Base-by-base conservation (phyloP, 352 stramenopile genomes). In the Pythium brassicae region DNA sequence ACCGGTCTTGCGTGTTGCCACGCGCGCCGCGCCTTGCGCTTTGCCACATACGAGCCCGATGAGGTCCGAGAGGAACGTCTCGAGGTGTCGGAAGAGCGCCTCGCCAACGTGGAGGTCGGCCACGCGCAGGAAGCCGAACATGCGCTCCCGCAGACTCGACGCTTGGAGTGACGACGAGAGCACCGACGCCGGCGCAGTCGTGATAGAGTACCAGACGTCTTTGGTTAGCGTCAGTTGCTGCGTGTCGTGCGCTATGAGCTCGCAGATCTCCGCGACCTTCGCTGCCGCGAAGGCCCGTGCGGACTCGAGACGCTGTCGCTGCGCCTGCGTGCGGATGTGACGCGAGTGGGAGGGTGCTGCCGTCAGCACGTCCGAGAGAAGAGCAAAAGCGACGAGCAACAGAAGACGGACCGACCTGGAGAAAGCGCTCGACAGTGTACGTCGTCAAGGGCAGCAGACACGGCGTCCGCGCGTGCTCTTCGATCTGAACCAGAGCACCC, bases 41-140 rank as follows among this genome's bases (percentile, higher is more conserved):
- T 22, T 9, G 9, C 73, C 76, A 50, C 71, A 82, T 6, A 86
- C 61, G 46, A 66, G 68, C 47, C 7, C n/a, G 17, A 68, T 53
- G 42, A 86, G 29, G 10, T 66, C 69, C 10, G 15, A 4, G 6
- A 86, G 45, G 50, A 79, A 65, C 4, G 64, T 8, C 10, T 60
- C 56, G 20, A 78, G 17, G 27, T 88, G 75, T 10, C 50, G 42
- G 11, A 62, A 74, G n/a, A 88, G 39, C 3, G 78, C 71, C 52
- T 83, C 75, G 14, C 66, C 57, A 2, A 83, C 32, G 25, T 74
- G 71, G 15, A 71, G 59, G 42, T 88, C 75, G 7, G 69, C 61
- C 11, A 86, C 59, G 0, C 78, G 64, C 7, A 88, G 53, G 54
- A 88, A 86, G 0, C 52, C 65, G 50, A 84, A 88, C 63, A 88